Base-by-base conservation (phyloP, 2,329 filamentous ascomycete genomes). In the Penicillium sp. region DNA sequence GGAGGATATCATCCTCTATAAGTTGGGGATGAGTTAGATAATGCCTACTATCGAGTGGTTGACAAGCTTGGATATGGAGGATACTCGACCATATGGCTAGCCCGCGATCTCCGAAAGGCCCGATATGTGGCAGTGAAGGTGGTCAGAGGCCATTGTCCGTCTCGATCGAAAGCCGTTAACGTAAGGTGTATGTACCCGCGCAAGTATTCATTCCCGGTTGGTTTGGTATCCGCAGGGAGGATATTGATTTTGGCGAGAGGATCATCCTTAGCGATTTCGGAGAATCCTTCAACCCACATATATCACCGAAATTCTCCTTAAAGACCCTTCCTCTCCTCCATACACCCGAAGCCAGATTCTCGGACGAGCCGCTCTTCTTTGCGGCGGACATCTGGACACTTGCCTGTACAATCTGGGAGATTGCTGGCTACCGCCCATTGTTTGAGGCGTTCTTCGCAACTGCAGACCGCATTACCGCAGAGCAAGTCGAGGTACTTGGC, bases 361-460 rank as follows among this genome's bases (percentile, higher is more conserved):
- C 70, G 7, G 57, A 58, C 15, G 66, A 45, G 6, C 70, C 75
- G 1, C 72, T 78, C 15, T 69, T 71, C 8, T 73, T 73, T 50
- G 15, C 67, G 8, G 73, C 72, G 1, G 73, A 78, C 49, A 73
- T 77, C 17, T 77, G 73, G 74, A 75, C 69, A 33, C 68, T 78
- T 23, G 70, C 67, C 1, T 78, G 74, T 58, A 63, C 65, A 0
- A 73, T 77, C 27, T 78, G 70, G 61, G 71, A 68, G 31, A 64
- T 77, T n/a, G 53, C 78, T 29, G 69, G 66, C 15, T 60, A 67
- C 21, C 61, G 66, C 29, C 57, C 68, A 19, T 62, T 73, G 38
- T 69, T 73, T 50, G 66, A 67, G 6, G 60, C 60, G 1, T 66
- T 70, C 38, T 59, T 62, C 7, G 31, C 65, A 25, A 60, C 56